Base-by-base conservation (phyloP, 257 asterid species). In the Solanum bulbocastanum region DNA sequence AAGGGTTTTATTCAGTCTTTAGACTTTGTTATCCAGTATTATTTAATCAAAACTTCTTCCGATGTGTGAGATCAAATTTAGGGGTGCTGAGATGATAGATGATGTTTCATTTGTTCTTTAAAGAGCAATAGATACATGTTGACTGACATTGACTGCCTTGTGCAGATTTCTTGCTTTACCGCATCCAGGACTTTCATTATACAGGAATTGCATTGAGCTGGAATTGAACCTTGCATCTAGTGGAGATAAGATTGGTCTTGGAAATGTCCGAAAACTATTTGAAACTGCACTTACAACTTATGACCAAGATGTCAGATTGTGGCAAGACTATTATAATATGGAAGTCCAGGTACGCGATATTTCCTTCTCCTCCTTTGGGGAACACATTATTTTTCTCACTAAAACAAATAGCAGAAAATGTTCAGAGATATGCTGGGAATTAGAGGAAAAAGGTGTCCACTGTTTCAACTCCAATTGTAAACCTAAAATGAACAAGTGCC, bases 131-230 rank as follows among this genome's bases (percentile, higher is more conserved):
- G 10, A 25, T 79, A 46, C 35, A 49, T 46, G 40, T 81, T 46
- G 27, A 81, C 68, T 46, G 68, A 81, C n/a, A 20, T 27, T 46
- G 85, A 25, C 37, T 15, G 18, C 68, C 85, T 81, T 81, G 60
- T 87, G 90, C 98, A 97, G 99, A 90, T 96, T 91, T 90, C 94
- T 97, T 60, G 92, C 93, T 72, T 92, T 95, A 91, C 99, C 99
- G 23, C 98, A 90, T 89, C 98, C 99, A 2, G 99, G 99, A 62
- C 95, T 95, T 83, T 88, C 92, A 39, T 18, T 94, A 66, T 94
- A 93, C 89, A 89, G 88, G 88, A 90, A 90, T 86, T 96, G 96
- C 91, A 95, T 97, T 75, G 95, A 92, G 90, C 94, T 95, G 87
- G 99, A 97, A 91, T 68, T 83, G 87, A 96, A 94, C 91, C 92